phyloP scores from a whole-genome alignment of 2,329 filamentous ascomycete species.

The Bipolaris gigantea region DNA sequence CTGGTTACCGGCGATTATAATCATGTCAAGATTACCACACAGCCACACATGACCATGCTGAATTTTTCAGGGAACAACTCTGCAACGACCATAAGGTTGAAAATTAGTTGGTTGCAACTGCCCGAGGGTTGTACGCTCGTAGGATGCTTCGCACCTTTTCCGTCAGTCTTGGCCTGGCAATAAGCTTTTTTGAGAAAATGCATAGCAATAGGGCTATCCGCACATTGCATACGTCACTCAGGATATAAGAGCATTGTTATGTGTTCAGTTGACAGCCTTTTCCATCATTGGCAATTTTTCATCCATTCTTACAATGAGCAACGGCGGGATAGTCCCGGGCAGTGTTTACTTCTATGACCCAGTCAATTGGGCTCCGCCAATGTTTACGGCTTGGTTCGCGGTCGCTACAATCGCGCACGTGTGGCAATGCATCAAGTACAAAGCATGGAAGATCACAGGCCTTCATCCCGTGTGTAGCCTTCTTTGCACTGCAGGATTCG shows the following conservation, averaged over 20 bases:
- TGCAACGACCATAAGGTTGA: neutral
- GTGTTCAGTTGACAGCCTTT: neutral
- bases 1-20: neutral
- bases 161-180: neutral
- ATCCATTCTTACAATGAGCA: neutral
- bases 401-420: slow-evolving; percentile 50
- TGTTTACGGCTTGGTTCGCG: slow-evolving; percentile 53
- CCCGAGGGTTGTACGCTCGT: neutral
- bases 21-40: neutral
- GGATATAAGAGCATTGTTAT: neutral
- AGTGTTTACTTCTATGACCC: slow-evolving; percentile 51
- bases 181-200: neutral
- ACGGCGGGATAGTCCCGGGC: slow-evolving; percentile 11
- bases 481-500: slow-evolving; percentile 59
- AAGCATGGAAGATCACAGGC: slow-evolving; percentile 56
- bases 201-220: neutral
- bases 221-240: neutral
- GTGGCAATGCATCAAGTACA: slow-evolving; percentile 59
- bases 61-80: neutral
- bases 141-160: neutral
- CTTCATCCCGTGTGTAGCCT: slow-evolving; percentile 57
- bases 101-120: neutral
- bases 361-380: slow-evolving; percentile 55
- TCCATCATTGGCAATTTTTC: neutral
- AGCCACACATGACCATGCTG: neutral